A percentile compares a stretch with the other conserved stretches of the same genome.
Conservation (phyloP, 2,329 filamentous ascomycete species). For the Dothistroma pini region DNA sequence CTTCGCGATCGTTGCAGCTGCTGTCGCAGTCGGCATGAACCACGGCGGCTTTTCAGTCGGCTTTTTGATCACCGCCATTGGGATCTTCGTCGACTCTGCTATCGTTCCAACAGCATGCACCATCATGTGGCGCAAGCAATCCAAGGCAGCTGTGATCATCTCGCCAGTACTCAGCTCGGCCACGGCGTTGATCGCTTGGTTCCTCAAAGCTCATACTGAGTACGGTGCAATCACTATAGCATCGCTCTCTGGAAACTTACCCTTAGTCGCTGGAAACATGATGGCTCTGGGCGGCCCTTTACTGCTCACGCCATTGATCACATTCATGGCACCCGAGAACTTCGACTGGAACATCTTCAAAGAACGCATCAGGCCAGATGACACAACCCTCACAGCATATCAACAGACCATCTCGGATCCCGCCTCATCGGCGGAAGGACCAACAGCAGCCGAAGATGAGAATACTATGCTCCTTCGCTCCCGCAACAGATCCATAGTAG, state of each 20-base stretch:
- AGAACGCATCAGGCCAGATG: constrained; percentile 25
- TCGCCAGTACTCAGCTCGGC: constrained; percentile 48
- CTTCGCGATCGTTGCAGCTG: constrained; percentile 35
- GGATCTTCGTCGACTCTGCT: constrained; percentile 27
- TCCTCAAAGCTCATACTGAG: constrained; percentile 15
- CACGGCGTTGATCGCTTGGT: constrained; percentile 45
- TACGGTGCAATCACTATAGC: constrained; percentile 20
- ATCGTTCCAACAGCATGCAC: constrained; percentile 33
- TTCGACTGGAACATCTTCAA: constrained; percentile 82
- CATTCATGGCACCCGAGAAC: constrained; percentile 59
- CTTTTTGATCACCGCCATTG: constrained; percentile 23
- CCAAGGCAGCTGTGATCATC: constrained; percentile 7
- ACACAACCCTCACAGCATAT: constrained; percentile 15
- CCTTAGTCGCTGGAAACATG: constrained; percentile 59
- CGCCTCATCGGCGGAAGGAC: constrained; percentile 30
- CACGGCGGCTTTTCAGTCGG: constrained; percentile 25
- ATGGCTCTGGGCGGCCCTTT: constrained; percentile 64
- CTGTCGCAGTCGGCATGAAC: constrained; percentile 20
- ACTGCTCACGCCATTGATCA: constrained; percentile 62
- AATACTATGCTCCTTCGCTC: constrained; percentile 53
- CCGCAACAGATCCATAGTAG: constrained; percentile 15
- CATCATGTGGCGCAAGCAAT: constrained; percentile 33
- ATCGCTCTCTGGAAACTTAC: constrained; percentile 10
- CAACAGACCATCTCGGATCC: background rate
- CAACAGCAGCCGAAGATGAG: constrained; percentile 39